Evolutionary conservation across 805 yeast species (phyloP).

Genomic region (Metschnikowia lunata): DNA sequence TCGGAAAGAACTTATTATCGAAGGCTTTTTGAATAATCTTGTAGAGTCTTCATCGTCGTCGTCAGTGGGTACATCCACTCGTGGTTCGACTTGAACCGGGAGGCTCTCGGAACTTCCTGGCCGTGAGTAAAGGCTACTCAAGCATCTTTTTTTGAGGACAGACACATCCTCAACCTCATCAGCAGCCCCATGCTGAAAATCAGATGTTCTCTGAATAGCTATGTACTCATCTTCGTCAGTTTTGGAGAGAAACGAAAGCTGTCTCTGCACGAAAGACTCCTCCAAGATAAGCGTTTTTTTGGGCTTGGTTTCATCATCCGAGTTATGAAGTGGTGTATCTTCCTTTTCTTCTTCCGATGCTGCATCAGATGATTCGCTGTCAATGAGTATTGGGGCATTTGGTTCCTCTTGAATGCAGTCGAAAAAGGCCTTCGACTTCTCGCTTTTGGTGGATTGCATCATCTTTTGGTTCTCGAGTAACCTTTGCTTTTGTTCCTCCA

Average conservation of each 20-base stretch:
- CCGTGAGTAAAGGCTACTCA: constrained; percentile 24
- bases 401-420: constrained; percentile 53
- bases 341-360: constrained; percentile 12
- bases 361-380: constrained; percentile 24
- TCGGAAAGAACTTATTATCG: constrained; percentile 45
- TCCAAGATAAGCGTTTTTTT: constrained; percentile 37
- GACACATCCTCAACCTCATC: constrained; percentile 42
- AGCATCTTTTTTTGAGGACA: constrained; percentile 42
- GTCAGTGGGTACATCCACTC: constrained; percentile 18
- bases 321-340: constrained; percentile 14
- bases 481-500: constrained; percentile 46
- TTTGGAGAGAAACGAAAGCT: constrained; percentile 48
- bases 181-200: constrained; percentile 33
- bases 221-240: constrained; percentile 31
- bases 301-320: constrained; percentile 26
- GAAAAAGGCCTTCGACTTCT: constrained; percentile 63
- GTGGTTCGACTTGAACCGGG: constrained; percentile 5
- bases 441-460: constrained; percentile 44
- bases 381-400: constrained; percentile 23
- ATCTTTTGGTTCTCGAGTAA: constrained; percentile 44
- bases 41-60: constrained; percentile 33
- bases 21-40: constrained; percentile 42
- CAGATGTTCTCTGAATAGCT: constrained; percentile 27
- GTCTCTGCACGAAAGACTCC: constrained; percentile 52
- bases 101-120: constrained; percentile 3